Percentiles rank a stretch among this genome's conserved stretches.
These are phyloP conservation scores for Botrytis elliptica DNA, from an alignment of 2,329 filamentous ascomycete species.

Conservation along the genomic window DNA sequence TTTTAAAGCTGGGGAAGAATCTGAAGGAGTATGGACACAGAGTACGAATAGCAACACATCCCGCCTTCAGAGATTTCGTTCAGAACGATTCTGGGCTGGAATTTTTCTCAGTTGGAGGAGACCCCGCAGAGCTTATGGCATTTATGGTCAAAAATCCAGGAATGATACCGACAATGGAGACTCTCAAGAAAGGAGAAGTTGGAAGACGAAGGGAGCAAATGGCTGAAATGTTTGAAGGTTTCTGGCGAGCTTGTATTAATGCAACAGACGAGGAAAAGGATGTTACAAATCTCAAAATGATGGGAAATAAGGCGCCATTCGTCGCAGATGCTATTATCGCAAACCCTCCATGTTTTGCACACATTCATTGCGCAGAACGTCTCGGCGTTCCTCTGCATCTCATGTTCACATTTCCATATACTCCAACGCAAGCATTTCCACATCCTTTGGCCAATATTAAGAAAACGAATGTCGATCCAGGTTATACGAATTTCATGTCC, in stretches of 20 bases:
- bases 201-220: slow-evolving; percentile 65
- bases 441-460: slow-evolving; percentile 77
- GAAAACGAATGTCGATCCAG: slow-evolving; percentile 66
- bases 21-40: slow-evolving; percentile 72
- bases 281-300: slow-evolving; percentile 59
- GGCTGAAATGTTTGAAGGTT: slow-evolving; percentile 80
- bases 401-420: slow-evolving; percentile 88
- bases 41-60: slow-evolving; percentile 76
- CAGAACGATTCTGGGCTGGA: slow-evolving; percentile 70
- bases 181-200: slow-evolving; percentile 72
- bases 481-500: slow-evolving; percentile 76
- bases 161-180: slow-evolving; percentile 71
- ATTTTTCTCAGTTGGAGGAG: slow-evolving; percentile 77
- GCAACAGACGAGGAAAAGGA: slow-evolving; percentile 68
- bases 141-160: slow-evolving; percentile 83
- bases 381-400: slow-evolving; percentile 75
- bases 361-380: slow-evolving; percentile 76
- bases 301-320: slow-evolving; percentile 60
- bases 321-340: slow-evolving; percentile 80
- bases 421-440: slow-evolving; percentile 66
- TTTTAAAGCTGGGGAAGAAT: slow-evolving; percentile 71
- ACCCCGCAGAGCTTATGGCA: slow-evolving; percentile 79
- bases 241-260: slow-evolving; percentile 77
- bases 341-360: slow-evolving; percentile 76
- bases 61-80: slow-evolving; percentile 73